Base-by-base conservation (phyloP, 768 basidiomycete genomes). In the Rhizopogon sp. region DNA sequence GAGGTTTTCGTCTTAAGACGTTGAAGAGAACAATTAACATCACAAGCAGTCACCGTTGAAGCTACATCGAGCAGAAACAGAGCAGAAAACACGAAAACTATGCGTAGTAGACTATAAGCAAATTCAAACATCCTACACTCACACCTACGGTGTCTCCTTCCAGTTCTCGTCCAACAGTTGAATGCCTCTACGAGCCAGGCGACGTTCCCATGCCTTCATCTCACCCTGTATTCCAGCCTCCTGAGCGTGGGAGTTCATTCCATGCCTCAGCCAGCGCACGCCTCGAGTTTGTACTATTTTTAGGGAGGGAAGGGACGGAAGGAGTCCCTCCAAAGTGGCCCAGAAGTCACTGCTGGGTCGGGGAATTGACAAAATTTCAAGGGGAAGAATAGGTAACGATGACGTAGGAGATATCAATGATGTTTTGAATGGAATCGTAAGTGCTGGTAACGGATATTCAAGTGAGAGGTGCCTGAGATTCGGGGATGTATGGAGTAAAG, bases 151-250 rank as follows among this genome's bases (percentile, higher is more conserved):
- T 54, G 71, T 70, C 56, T 79, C 77, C 56, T 76, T 83, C 88
- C 90, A 91, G 55, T 88, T 83, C 14, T 79, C 76, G 62, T 93
- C 90, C 52, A 92, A 71, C 29, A 93, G 69, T 20, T 77, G 75
- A 45, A 93, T 78, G 1, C 80, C 74, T 61, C 79, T 74, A 53
- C 82, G 74, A 10, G 71, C 72, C 33, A 93, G 73, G 51, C 85
- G 78, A 45, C 79, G 76, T 56, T 76, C 77, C 90, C 90, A 93
- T 54, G 83, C 79, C 58, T 76, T 73, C 82, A 93, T 85, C 66
- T 90, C 87, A 42, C 89, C 90, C 69, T 91, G 90, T 13, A 90
- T 79, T 7, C 90, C 90, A 6, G 90, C 80, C 58, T 79, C 82
- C 59, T 81, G 83, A 25, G 90, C 90, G 56, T 78, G 75, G 0